Evolutionary conservation across 2,329 filamentous ascomycete genomes (phyloP).

Genomic region (Colletotrichum simmondsii): DNA sequence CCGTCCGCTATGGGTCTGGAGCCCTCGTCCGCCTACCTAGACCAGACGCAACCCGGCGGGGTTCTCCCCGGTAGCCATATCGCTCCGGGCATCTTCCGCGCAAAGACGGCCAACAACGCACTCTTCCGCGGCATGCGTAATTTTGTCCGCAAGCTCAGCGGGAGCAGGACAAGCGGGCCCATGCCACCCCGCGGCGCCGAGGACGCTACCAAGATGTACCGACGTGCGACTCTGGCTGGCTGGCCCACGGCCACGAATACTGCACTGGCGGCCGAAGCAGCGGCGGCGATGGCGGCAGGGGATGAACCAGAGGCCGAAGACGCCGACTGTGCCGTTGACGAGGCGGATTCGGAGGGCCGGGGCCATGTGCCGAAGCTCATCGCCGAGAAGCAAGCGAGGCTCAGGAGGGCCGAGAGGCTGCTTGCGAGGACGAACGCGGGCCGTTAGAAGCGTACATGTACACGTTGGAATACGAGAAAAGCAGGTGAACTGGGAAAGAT

Average conservation of each 20-base stretch:
- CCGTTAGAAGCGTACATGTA: neutral
- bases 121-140: slow-evolving; percentile 32
- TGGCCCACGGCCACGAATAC: neutral
- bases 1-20: slow-evolving; percentile 31
- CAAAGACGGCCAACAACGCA: slow-evolving; percentile 23
- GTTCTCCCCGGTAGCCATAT: slow-evolving; percentile 7
- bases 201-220: slow-evolving; percentile 31
- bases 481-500: neutral
- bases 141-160: slow-evolving; percentile 30
- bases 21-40: slow-evolving; percentile 15
- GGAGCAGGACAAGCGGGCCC: slow-evolving; percentile 18
- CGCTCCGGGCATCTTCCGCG: slow-evolving; percentile 12
- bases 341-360: slow-evolving; percentile 36
- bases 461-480: neutral
- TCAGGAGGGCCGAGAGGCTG: slow-evolving; percentile 53
- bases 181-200: slow-evolving; percentile 25
- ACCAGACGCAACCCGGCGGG: neutral
- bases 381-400: slow-evolving; percentile 49
- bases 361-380: slow-evolving; percentile 40
- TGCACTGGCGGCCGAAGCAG: slow-evolving; percentile 34
- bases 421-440: slow-evolving; percentile 36
- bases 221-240: slow-evolving; percentile 16
- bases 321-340: slow-evolving; percentile 33
- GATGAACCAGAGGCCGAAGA: slow-evolving; percentile 31
- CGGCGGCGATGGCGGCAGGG: slow-evolving; percentile 37